Evolutionary conservation across 2,329 filamentous ascomycete species (phyloP).

Genomic region (Colletotrichum zoysiae): DNA sequence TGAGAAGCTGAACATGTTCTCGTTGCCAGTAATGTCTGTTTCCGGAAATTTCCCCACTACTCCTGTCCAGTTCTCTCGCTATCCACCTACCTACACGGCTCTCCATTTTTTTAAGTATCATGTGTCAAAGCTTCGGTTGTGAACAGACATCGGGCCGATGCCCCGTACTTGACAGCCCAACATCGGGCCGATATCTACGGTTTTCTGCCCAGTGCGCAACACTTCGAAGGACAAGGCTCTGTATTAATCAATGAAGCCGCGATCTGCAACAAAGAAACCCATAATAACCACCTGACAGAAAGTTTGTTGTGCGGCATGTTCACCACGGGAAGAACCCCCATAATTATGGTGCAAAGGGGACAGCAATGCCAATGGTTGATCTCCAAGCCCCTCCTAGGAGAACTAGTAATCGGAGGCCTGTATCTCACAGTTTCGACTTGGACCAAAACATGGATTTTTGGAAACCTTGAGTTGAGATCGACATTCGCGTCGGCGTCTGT

Average conservation of each 20-base stretch:
- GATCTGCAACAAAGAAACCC: background rate
- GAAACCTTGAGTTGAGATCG: background rate
- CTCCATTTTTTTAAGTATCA: too few species aligned
- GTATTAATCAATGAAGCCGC: background rate
- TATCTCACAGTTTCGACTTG: background rate
- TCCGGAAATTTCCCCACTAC: too few species aligned
- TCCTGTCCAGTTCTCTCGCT: background rate
- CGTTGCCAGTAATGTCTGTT: background rate
- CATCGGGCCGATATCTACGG: background rate
- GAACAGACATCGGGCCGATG: too few species aligned
- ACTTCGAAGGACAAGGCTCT: background rate
- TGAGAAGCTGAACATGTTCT: background rate
- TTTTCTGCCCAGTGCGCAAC: background rate
- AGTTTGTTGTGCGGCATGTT: background rate
- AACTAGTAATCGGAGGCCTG: background rate
- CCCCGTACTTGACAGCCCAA: too few species aligned
- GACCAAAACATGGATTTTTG: too few species aligned
- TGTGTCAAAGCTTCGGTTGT: too few species aligned
- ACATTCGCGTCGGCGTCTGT: background rate
- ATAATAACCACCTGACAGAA: background rate
- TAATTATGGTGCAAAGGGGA: conserved; percentile 4
- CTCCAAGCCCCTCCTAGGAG: too few species aligned
- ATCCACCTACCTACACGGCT: too few species aligned
- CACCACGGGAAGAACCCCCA: background rate
- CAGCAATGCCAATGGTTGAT: background rate